Evolutionary conservation across 1,284 basidiomycete species (phyloP), one percentile per base, ranked within the genome.

Genomic region (Vanrija pseudolonga): DNA sequence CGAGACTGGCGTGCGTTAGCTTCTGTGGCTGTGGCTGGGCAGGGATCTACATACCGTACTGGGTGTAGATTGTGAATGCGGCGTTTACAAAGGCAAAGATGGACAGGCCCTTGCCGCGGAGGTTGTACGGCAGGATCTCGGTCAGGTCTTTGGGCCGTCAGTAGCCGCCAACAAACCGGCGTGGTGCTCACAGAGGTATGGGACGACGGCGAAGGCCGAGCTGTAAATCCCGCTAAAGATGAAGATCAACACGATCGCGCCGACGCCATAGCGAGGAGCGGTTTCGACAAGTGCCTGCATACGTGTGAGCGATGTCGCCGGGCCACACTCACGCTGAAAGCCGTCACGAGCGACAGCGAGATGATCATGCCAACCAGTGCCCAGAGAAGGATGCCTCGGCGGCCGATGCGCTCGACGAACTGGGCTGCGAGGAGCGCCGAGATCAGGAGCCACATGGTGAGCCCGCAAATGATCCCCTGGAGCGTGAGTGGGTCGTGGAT

Each of bases 381-480:
- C 32, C 76, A 74, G 59, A 89, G 62, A 44, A 70, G 62, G 8
- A 59, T 45, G 9, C 39, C 38, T 32, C 69, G 60, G 15, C 68
- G 61, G 15, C 69, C 68, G 11, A 66, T 28, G 3, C 51, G 32
- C 24, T 71, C 69, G 19, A 62, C 62, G 3, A 57, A 41, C 6
- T 61, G 40, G 19, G 69, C 62, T 42, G 62, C 69, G 20, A 51
- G 52, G 26, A 62, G 48, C 9, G 69, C 64, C 12, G 61, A 50
- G 20, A 45, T 52, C 19, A 24, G 15, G 15, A 45, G 43, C 22
- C 22, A 45, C 24, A n/a, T 19, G 24, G 55, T 46, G 55, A 63
- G 61, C 44, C 51, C 85, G 67, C 86, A 86, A 74, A 85, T 84
- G 63, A 85, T 81, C 26, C 85, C 79, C 71, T 84, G 84, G 50